Conservation (phyloP, 2,329 filamentous ascomycete species). For the Beauveria asiatica region DNA sequence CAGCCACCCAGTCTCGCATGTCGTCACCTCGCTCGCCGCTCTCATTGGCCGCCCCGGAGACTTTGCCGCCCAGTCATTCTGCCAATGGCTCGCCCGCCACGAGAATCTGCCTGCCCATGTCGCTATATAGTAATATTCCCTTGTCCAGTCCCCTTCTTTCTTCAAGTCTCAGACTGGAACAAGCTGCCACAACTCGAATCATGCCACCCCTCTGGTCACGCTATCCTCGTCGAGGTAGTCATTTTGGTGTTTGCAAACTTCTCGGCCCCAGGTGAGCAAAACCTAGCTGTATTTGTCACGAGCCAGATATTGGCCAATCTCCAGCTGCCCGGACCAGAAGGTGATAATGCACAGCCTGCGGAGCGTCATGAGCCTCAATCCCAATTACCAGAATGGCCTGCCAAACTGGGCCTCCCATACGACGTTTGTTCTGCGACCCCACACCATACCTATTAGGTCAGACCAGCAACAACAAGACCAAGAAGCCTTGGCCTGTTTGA, state of each 20-base stretch:
- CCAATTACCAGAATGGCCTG: not conserved
- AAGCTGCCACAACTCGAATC: not conserved
- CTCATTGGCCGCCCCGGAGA: not conserved
- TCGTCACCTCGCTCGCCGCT: not conserved
- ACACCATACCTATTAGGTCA: not conserved
- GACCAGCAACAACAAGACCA: not conserved
- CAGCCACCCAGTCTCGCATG: not conserved
- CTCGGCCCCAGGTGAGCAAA: not conserved
- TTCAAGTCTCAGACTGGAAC: not conserved
- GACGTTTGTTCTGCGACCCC: not conserved
- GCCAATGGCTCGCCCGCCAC: not conserved
- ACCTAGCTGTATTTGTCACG: not conserved
- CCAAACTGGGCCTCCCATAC: not conserved
- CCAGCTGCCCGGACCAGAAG: not conserved
- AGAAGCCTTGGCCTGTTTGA: not conserved
- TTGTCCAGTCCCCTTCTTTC: not conserved
- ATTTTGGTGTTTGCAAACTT: not conserved
- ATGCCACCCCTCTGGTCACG: not conserved
- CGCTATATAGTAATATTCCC: not conserved
- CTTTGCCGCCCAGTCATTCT: conserved; percentile 5
- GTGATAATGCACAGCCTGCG: not conserved
- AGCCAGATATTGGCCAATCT: not conserved
- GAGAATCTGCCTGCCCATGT: not conserved
- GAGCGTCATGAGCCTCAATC: not conserved
- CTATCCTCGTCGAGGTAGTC: not conserved